Conservation (phyloP, 768 basidiomycete genomes). For the Leucocoprinus birnbaumii region DNA sequence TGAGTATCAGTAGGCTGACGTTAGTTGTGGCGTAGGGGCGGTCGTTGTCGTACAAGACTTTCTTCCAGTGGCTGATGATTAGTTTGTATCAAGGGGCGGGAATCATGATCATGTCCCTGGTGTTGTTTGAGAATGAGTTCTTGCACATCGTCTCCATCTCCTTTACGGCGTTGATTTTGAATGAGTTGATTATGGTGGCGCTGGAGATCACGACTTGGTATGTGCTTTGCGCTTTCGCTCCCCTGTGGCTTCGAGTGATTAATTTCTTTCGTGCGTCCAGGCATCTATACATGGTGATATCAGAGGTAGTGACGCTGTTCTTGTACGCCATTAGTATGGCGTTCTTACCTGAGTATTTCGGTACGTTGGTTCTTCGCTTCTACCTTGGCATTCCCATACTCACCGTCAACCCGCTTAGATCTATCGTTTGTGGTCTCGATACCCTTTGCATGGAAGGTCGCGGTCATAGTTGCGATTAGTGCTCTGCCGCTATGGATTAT, state of each 20-base stretch:
- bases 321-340: conserved; percentile 90
- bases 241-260: too few species aligned
- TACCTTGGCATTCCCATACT: background rate
- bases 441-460: conserved; percentile 92
- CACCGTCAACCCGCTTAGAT: conserved; percentile 45
- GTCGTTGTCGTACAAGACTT: conserved; percentile 93
- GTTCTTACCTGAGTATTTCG: conserved; percentile 96
- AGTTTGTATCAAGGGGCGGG: conserved; percentile 98
- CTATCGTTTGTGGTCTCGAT: conserved; percentile 87
- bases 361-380: conserved; percentile 45
- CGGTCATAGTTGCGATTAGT: conserved; percentile 92
- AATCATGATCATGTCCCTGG: conserved; percentile 97
- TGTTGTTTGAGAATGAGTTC: conserved; percentile 96
- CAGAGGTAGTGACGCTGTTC: conserved; percentile 84
- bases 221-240: conserved; percentile 14
- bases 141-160: conserved; percentile 98
- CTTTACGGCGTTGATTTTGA: conserved; percentile 92
- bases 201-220: conserved; percentile 97
- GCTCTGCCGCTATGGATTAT: conserved; percentile 89
- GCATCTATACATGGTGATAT: conserved; percentile 94
- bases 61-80: conserved; percentile 97
- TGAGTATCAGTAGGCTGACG: background rate
- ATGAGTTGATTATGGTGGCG: conserved; percentile 99
- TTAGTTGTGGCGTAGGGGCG: conserved; percentile 61
- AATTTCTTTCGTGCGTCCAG: conserved; percentile 37